Conservation (phyloP, 2,329 filamentous ascomycete species). For the Cordyceps cateniannulata region DNA sequence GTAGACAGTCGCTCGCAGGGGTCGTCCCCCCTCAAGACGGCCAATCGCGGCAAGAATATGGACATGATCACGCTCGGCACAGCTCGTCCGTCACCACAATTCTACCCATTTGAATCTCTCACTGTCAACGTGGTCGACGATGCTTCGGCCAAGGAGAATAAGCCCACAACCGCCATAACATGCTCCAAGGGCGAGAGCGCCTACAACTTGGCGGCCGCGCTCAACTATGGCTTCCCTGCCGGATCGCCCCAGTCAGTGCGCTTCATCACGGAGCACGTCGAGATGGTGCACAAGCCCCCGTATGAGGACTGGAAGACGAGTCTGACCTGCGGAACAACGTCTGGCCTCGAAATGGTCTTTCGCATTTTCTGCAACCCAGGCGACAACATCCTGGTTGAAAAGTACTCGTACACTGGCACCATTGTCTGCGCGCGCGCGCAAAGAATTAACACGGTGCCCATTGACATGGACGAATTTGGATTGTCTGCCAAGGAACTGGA, state of each 20-base stretch:
- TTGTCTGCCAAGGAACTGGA: conserved; percentile 58
- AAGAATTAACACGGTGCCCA: conserved; percentile 51
- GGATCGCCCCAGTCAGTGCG: conserved; percentile 66
- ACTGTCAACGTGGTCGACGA: conserved; percentile 10
- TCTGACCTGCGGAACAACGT: conserved; percentile 61
- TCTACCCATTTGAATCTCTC: conserved; percentile 8
- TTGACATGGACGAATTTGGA: conserved; percentile 62
- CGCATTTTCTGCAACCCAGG: conserved; percentile 57
- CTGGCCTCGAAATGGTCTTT: conserved; percentile 58
- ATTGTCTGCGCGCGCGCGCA: conserved; percentile 59
- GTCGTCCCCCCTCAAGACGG: conserved; percentile 11
- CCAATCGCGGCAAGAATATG: conserved; percentile 4
- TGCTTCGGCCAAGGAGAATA: conserved; percentile 9
- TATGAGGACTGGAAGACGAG: conserved; percentile 68
- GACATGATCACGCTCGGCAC: conserved; percentile 13
- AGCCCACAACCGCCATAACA: conserved; percentile 2
- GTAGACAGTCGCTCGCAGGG: conserved; percentile 4
- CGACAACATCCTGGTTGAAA: conserved; percentile 63
- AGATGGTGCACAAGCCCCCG: conserved; percentile 65
- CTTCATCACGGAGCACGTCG: conserved; percentile 69
- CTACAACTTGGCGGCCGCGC: conserved; percentile 39
- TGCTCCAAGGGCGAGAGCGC: conserved; percentile 14
- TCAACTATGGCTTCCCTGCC: conserved; percentile 70
- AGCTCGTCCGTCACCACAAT: conserved; percentile 9
- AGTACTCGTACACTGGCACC: conserved; percentile 42